Conservation (phyloP, 2,329 filamentous ascomycete genomes). For the Pseudogymnoascus sp. region DNA sequence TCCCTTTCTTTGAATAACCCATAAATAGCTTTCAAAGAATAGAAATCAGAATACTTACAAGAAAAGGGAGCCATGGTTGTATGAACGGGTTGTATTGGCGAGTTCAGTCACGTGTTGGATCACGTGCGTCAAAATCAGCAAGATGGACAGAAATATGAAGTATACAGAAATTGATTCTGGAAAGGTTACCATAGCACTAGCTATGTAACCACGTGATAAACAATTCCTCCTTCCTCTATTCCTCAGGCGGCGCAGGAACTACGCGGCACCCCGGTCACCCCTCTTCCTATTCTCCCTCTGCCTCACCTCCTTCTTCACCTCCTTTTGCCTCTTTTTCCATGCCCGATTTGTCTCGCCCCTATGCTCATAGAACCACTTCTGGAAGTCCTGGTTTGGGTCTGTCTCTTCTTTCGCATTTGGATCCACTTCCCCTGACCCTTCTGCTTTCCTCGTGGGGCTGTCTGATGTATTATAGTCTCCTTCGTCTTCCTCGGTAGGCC, state of each 20-base stretch:
- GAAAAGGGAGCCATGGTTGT: background rate
- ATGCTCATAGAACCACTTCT: slow-evolving; percentile 61
- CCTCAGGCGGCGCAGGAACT: background rate
- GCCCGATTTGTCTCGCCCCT: slow-evolving; percentile 55
- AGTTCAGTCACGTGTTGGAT: background rate
- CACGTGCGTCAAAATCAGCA: background rate
- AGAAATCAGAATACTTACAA: background rate
- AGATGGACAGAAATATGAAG: background rate
- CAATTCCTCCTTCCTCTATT: background rate
- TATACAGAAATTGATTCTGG: background rate
- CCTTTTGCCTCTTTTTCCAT: slow-evolving; percentile 58
- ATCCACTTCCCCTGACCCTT: slow-evolving; percentile 20
- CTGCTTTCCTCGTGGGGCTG: slow-evolving; percentile 13
- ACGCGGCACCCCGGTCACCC: slow-evolving; percentile 19
- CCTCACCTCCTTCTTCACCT: slow-evolving; percentile 56
- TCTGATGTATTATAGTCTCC: slow-evolving; percentile 35
- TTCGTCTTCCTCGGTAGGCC: slow-evolving; percentile 39
- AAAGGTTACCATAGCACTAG: background rate
- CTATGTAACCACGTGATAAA: background rate
- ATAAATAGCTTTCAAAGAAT: background rate
- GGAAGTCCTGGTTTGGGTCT: slow-evolving; percentile 42
- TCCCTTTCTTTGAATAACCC: background rate
- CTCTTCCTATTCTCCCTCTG: slow-evolving; percentile 56
- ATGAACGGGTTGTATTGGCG: background rate
- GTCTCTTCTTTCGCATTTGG: slow-evolving; percentile 18